Conservation (phyloP, 2,329 filamentous ascomycete genomes). For the Scedosporium minutisporum region DNA sequence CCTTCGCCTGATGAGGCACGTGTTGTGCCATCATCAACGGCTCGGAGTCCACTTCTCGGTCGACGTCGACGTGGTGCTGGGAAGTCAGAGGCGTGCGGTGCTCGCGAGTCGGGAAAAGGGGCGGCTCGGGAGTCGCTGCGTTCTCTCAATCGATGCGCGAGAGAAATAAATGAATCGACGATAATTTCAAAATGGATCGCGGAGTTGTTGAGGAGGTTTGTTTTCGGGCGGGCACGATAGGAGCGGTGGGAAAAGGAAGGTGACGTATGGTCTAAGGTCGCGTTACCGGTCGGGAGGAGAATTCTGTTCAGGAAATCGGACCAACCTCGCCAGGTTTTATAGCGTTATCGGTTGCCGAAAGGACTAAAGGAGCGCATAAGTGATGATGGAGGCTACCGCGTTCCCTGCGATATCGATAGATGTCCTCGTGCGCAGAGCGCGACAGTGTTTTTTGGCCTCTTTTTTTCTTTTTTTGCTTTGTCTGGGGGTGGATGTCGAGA, state of each 20-base stretch:
- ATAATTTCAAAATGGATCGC: constrained; percentile 32
- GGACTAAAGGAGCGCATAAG: neutral
- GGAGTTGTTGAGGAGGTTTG: constrained; percentile 18
- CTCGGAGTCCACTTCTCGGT: constrained; percentile 44
- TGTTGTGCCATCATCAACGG: constrained; percentile 62
- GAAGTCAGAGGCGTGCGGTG: neutral
- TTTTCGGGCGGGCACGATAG: constrained; percentile 22
- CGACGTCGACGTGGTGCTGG: neutral
- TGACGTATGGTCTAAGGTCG: constrained; percentile 6
- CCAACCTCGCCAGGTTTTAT: neutral
- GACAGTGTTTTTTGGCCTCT: neutral
- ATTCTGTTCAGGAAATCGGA: neutral
- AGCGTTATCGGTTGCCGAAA: neutral
- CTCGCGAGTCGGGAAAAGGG: neutral
- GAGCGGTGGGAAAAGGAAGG: constrained; percentile 3
- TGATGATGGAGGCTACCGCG: neutral
- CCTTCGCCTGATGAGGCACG: constrained; percentile 58
- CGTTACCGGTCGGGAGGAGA: constrained; percentile 4
- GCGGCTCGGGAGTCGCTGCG: neutral
- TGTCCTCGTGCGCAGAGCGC: neutral
- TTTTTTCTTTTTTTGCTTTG: neutral
- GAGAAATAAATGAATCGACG: constrained; percentile 43
- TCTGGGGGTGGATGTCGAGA: neutral
- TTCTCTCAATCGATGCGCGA: constrained; percentile 1
- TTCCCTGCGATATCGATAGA: neutral